Conservation (phyloP, 2,329 filamentous ascomycete species). For the Sphaerulina populicola region DNA sequence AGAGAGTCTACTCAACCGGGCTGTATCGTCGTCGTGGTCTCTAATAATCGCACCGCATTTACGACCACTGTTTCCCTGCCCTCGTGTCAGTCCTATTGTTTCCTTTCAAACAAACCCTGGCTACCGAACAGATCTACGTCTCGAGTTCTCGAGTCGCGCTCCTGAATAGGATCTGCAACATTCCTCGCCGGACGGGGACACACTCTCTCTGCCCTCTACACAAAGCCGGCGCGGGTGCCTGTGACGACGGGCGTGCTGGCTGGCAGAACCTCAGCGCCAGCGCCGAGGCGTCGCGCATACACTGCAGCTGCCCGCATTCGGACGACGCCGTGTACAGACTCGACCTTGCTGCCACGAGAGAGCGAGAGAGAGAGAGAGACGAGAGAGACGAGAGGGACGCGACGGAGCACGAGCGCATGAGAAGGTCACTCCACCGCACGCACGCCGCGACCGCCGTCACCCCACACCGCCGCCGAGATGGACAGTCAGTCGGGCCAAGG, state of each 20-base stretch:
- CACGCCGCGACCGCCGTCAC: slow-evolving; percentile 2
- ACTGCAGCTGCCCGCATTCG: slow-evolving; percentile 12
- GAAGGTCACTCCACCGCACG: slow-evolving; percentile 4
- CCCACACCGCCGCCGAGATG: slow-evolving; percentile 31
- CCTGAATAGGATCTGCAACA: neutral
- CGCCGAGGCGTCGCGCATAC: slow-evolving; percentile 8
- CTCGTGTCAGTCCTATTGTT: neutral
- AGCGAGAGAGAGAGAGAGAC: neutral
- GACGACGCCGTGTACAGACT: slow-evolving; percentile 10
- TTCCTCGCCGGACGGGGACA: slow-evolving; percentile 7
- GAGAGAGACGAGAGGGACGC: too few relatives aligned
- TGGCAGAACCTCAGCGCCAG: slow-evolving; percentile 5
- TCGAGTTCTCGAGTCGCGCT: neutral
- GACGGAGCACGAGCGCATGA: slow-evolving; percentile 8
- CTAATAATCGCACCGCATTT: slow-evolving; percentile 3
- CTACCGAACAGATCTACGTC: slow-evolving; percentile 3
- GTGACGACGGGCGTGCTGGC: slow-evolving; percentile 2
- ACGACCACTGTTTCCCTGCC: slow-evolving; percentile 6
- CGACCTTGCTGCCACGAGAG: slow-evolving; percentile 6
- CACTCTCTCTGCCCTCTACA: slow-evolving; percentile 2
- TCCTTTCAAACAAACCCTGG: neutral
- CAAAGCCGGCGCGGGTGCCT: slow-evolving; percentile 4
- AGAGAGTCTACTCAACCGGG: neutral
- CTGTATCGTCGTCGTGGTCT: neutral
- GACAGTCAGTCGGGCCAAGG: slow-evolving; percentile 39